A percentile compares a stretch with the other conserved stretches of the same genome.
Conservation (phyloP, 192 early-diverging fungal species). For the Coemansia sp. region DNA sequence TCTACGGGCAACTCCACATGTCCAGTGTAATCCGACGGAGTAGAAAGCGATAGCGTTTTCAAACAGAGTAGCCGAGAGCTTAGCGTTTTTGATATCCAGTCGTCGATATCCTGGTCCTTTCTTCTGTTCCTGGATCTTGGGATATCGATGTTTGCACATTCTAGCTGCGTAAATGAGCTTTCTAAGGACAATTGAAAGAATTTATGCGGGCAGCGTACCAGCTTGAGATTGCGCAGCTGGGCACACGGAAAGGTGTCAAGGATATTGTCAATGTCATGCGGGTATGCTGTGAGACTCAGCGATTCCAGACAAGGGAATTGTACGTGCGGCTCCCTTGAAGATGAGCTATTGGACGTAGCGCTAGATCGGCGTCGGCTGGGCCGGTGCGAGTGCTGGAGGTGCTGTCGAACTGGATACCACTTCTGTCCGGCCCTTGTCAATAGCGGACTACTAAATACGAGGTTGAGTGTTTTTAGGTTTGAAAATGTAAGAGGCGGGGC, state of each 20-base stretch:
- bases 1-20: slow-evolving; percentile 18
- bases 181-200: slow-evolving; percentile 15
- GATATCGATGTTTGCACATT: slow-evolving; percentile 4
- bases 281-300: slow-evolving; percentile 23
- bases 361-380: background rate
- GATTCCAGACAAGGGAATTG: slow-evolving; percentile 30
- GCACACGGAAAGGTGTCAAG: slow-evolving; percentile 44
- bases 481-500: slow-evolving; percentile 1
- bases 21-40: background rate
- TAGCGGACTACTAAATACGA: slow-evolving; percentile 15
- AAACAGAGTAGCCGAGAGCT: background rate
- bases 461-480: slow-evolving; percentile 23
- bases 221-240: slow-evolving; percentile 20
- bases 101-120: slow-evolving; percentile 11
- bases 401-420: background rate
- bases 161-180: slow-evolving; percentile 13
- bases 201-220: slow-evolving; percentile 19
- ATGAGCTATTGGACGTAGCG: background rate
- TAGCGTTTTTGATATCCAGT: slow-evolving; percentile 15
- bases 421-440: background rate
- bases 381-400: background rate
- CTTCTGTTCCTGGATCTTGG: slow-evolving; percentile 11
- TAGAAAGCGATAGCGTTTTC: slow-evolving; percentile 11
- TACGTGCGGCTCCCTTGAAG: background rate
- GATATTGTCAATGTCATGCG: slow-evolving; percentile 26